phyloP scores from a whole-genome alignment of 2,329 filamentous ascomycete genomes.

The Trichoderma lentiforme region DNA sequence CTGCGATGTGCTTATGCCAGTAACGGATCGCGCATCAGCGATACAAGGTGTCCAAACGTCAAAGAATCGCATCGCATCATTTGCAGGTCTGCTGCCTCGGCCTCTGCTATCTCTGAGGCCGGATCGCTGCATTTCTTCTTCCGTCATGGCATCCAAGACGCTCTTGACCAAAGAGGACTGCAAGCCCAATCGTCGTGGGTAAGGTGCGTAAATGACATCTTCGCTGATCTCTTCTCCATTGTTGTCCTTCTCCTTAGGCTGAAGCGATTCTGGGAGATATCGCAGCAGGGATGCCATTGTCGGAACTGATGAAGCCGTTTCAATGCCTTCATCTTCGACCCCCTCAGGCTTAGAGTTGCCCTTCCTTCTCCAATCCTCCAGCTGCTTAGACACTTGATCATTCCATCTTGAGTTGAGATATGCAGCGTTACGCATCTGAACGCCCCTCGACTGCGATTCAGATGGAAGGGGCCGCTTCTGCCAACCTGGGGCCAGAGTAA shows the following conservation, averaged over 20 bases:
- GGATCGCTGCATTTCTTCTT: slow-evolving; percentile 44
- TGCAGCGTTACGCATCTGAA: slow-evolving; percentile 54
- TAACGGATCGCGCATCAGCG: slow-evolving; percentile 22
- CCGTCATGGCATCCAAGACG: slow-evolving; percentile 44
- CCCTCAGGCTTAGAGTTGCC: slow-evolving; percentile 42
- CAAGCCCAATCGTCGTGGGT: slow-evolving; percentile 40
- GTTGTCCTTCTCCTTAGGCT: slow-evolving; percentile 5
- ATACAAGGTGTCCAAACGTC: slow-evolving; percentile 45
- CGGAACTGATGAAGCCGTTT: slow-evolving; percentile 17
- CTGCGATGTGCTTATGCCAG: slow-evolving; percentile 19
- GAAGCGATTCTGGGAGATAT: slow-evolving; percentile 20
- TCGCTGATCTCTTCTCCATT: slow-evolving; percentile 17
- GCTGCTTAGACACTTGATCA: slow-evolving; percentile 35
- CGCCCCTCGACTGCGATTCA: slow-evolving; percentile 44
- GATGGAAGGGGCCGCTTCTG: slow-evolving; percentile 41
- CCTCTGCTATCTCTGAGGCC: slow-evolving; percentile 43
- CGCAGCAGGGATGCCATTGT: slow-evolving; percentile 20
- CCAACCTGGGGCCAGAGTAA: slow-evolving; percentile 55
- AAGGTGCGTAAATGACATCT: slow-evolving; percentile 32
- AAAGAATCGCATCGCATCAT: slow-evolving; percentile 36
- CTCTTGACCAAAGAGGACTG: slow-evolving; percentile 40
- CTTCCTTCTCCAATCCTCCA: slow-evolving; percentile 44
- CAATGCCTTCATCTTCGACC: slow-evolving; percentile 25
- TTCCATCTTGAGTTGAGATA: slow-evolving; percentile 53
- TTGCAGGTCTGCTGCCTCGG: slow-evolving; percentile 35